Percentiles rank a stretch among this genome's conserved stretches.
phyloP scores from a whole-genome alignment of 257 asterid species.

The Paraleonurus japonicus region DNA sequence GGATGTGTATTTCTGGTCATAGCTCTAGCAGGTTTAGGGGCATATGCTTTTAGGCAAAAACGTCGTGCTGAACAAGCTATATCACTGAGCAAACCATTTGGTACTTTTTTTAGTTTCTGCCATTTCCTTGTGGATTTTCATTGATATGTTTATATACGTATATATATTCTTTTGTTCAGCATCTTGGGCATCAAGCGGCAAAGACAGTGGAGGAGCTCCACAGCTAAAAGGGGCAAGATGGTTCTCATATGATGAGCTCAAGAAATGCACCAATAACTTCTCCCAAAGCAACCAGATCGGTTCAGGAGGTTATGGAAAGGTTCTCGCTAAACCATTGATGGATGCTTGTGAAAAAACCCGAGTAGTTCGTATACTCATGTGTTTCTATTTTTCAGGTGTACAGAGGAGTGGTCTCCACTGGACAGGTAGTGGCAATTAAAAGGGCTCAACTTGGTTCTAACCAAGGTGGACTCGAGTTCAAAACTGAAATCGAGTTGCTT shows the following conservation, averaged over 20 bases:
- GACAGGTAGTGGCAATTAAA: conserved; percentile 80
- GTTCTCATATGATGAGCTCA: conserved; percentile 93
- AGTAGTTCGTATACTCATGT: background rate
- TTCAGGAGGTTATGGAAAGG: conserved; percentile 99
- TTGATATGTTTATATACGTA: background rate
- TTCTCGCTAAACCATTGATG: conserved; percentile 9
- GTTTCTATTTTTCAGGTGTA: conserved; percentile 55
- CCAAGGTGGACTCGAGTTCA: conserved; percentile 93
- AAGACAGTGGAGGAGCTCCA: conserved; percentile 93
- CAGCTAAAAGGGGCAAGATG: conserved; percentile 95
- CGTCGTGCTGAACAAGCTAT: conserved; percentile 85
- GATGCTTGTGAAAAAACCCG: background rate
- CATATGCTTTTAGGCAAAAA: conserved; percentile 73
- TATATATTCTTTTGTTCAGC: conserved; percentile 35
- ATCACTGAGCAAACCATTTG: conserved; percentile 79
- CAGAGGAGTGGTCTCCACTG: conserved; percentile 63
- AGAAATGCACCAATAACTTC: conserved; percentile 77
- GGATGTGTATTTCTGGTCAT: conserved; percentile 64
- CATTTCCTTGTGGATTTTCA: background rate
- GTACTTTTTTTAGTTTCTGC: conserved; percentile 35
- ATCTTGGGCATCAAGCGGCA: conserved; percentile 84
- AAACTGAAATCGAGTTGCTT: conserved; percentile 90
- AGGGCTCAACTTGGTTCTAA: conserved; percentile 78
- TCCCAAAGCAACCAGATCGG: conserved; percentile 73
- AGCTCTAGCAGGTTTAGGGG: conserved; percentile 58